Evolutionary conservation across 1,284 basidiomycete species (phyloP).

Genomic region (Ceratobasidium papillatum): DNA sequence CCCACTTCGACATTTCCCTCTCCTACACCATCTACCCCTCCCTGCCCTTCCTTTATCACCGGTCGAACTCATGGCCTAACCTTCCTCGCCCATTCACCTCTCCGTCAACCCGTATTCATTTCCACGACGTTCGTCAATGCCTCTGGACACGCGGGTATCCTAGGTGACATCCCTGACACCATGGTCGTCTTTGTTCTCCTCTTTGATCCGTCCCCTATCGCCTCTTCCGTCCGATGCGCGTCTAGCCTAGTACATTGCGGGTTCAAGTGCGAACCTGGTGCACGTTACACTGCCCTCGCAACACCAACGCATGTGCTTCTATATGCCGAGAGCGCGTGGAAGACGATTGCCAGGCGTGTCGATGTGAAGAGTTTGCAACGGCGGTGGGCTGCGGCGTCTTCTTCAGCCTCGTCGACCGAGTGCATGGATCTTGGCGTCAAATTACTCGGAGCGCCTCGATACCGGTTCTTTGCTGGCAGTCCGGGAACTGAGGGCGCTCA

Average conservation of each 20-base stretch:
- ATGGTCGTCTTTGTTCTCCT: slow-evolving; percentile 34
- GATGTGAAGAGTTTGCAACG: neutral
- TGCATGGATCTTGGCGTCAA: slow-evolving; percentile 28
- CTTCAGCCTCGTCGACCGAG: neutral
- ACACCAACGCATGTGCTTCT: slow-evolving; percentile 23
- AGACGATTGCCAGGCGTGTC: slow-evolving; percentile 15
- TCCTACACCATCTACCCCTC: neutral
- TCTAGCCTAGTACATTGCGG: slow-evolving; percentile 30
- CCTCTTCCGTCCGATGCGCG: neutral
- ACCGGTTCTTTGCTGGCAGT: slow-evolving; percentile 4
- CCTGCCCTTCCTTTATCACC: neutral
- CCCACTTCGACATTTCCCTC: slow-evolving; percentile 3
- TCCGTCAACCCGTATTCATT: slow-evolving; percentile 29
- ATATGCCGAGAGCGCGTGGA: slow-evolving; percentile 17
- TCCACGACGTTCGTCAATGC: slow-evolving; percentile 11
- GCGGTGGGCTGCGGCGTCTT: neutral
- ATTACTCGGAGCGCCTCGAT: slow-evolving; percentile 4
- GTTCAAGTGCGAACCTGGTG: slow-evolving; percentile 23
- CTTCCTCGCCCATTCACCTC: slow-evolving; percentile 33
- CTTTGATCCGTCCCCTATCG: slow-evolving; percentile 10
- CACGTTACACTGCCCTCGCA: slow-evolving; percentile 27
- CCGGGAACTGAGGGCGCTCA: slow-evolving; percentile 25
- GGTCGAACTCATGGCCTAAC: slow-evolving; percentile 12
- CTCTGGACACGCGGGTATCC: slow-evolving; percentile 29
- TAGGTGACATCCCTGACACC: slow-evolving; percentile 34